phyloP scores from a whole-genome alignment of 2,329 filamentous ascomycete species.

The Rachicladosporium sp. region DNA sequence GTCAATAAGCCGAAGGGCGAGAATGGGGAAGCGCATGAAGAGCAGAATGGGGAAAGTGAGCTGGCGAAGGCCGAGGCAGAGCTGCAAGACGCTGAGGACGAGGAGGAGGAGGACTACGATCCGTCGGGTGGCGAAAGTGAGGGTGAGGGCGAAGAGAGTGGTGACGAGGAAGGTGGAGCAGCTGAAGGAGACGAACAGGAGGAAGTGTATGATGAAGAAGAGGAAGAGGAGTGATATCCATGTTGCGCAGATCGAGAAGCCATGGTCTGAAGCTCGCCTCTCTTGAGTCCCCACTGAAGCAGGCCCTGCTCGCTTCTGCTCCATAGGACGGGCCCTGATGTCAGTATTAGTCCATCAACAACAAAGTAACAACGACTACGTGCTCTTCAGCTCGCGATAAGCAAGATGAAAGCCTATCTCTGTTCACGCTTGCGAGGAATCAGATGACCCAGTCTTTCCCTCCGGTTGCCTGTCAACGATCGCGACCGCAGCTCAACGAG shows the following conservation, averaged over 20 bases:
- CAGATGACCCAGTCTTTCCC: too few relatives aligned
- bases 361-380: too few relatives aligned
- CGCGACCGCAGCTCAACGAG: too few relatives aligned
- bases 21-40: conserved; percentile 8
- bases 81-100: conserved; percentile 23
- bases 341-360: too few relatives aligned
- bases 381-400: too few relatives aligned
- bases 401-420: too few relatives aligned
- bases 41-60: conserved; percentile 13
- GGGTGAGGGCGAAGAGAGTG: conserved; percentile 20
- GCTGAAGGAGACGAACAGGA: conserved; percentile 12
- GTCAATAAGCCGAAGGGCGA: conserved; percentile 27
- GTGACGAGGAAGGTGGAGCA: conserved; percentile 15
- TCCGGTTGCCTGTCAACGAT: too few relatives aligned
- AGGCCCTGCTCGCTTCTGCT: too few relatives aligned
- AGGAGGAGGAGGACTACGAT: conserved; percentile 23
- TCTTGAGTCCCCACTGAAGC: too few relatives aligned
- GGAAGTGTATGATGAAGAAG: conserved; percentile 7
- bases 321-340: too few relatives aligned
- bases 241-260: neutral
- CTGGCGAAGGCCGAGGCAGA: conserved; percentile 21
- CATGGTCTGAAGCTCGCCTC: too few relatives aligned
- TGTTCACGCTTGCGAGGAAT: too few relatives aligned
- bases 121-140: conserved; percentile 23
- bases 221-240: neutral